phyloP scores from a whole-genome alignment of 2,329 filamentous ascomycete genomes.

The Cladophialophora chaetospira region DNA sequence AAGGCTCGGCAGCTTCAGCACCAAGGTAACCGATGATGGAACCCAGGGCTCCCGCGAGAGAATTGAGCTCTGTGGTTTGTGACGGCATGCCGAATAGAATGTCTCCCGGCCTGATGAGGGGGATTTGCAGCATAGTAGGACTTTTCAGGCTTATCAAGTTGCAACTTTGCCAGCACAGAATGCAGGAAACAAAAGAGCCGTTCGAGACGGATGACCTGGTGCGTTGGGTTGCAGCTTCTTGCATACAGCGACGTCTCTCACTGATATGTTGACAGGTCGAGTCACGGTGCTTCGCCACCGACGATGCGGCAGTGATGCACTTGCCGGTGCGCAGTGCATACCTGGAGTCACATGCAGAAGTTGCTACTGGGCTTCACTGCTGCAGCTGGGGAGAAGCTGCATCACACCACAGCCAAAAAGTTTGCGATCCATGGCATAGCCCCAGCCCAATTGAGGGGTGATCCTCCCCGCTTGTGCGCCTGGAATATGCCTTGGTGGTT shows the following conservation, averaged over 20 bases:
- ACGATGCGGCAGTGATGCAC: background rate
- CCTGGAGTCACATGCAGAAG: background rate
- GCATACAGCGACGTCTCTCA: background rate
- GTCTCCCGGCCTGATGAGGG: background rate
- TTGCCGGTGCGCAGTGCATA: background rate
- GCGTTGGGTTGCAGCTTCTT: background rate
- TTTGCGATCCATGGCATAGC: background rate
- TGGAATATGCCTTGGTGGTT: background rate
- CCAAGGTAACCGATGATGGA: conserved; percentile 4
- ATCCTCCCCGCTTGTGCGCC: background rate
- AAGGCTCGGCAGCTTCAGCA: background rate
- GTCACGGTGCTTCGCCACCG: background rate
- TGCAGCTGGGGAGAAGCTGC: background rate
- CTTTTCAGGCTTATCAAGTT: background rate
- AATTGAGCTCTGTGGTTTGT: background rate
- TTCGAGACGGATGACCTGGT: background rate
- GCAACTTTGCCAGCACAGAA: background rate
- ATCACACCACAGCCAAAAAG: background rate
- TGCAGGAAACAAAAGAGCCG: background rate
- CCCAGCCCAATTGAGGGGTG: background rate
- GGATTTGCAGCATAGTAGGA: background rate
- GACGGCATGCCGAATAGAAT: background rate
- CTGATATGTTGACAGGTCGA: background rate
- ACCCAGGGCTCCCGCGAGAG: background rate
- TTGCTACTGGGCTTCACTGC: background rate